phyloP scores from a whole-genome alignment of 139 green algal species.

The Penium margaritaceum region DNA sequence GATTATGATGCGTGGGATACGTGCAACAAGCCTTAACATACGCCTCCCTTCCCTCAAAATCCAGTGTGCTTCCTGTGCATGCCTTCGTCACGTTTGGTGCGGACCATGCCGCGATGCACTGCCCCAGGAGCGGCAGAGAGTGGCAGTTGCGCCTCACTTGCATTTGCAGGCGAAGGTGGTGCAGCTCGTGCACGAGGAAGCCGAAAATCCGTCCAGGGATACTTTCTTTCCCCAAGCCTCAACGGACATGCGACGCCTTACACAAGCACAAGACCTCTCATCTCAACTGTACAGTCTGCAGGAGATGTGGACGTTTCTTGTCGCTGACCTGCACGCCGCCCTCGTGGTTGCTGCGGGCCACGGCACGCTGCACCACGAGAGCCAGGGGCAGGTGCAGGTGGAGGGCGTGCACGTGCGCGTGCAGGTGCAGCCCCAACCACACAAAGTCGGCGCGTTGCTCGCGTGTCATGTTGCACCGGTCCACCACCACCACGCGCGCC shows the following conservation, averaged over 20 bases:
- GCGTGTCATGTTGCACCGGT: constrained; percentile 59
- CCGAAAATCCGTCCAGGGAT: not conserved
- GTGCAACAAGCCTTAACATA: no score
- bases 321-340: constrained; percentile 28
- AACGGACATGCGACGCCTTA: not conserved
- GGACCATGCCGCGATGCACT: no score
- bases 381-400: constrained; percentile 34
- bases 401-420: constrained; percentile 33
- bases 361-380: constrained; percentile 21
- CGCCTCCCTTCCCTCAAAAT: no score
- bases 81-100: no score
- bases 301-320: not conserved
- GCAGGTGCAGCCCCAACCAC: constrained; percentile 35
- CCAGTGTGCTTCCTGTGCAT: no score
- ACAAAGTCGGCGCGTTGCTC: constrained; percentile 63
- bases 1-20: no score
- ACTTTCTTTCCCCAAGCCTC: not conserved
- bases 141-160: not conserved
- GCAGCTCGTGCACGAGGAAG: not conserved
- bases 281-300: not conserved
- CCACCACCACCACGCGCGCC: constrained; percentile 63
- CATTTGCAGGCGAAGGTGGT: not conserved
- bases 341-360: constrained; percentile 25
- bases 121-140: no score
- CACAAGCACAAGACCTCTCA: not conserved